Base-by-base conservation (phyloP, 371 early-diverging fungal genomes). In the Zopfochytrium polystomum region DNA sequence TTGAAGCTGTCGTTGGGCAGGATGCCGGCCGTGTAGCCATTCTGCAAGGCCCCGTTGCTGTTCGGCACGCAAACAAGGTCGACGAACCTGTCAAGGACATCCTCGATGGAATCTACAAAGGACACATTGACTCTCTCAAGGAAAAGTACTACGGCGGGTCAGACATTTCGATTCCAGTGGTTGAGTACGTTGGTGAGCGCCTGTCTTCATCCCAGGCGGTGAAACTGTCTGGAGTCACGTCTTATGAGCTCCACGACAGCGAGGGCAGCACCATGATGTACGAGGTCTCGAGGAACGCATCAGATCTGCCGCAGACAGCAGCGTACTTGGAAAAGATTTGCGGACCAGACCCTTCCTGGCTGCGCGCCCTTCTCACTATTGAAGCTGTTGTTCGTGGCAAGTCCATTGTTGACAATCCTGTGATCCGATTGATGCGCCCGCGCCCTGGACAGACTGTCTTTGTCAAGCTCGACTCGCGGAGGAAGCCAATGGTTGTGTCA, bases 1-100 rank as follows among this genome's bases (percentile, higher is more conserved):
- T 95, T 15, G 87, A 87, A 49, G 93, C 96, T 30, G 90, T 96
- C 48, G 89, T 90, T 1, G 94, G 81, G 62, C 88, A 90, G 72
- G 96, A 96, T 74, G 88, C 90, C 23, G 86, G 86, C 61, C 85
- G 96, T 67, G 90, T 90, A n/a, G 90, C 90, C 75, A 93, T 96
- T 64, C 80, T 95, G 53, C 96, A 96, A 68, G 96, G 96, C 50
- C 96, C 96, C 47, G 85, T 92, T 11, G 93, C 96, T 51, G 94
- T 82, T 48, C 82, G 80, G 38, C 87, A 91, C 65, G 80, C 90
- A 30, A 87, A 79, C 50, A 80, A 82, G 45, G 86, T 82, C 15
- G 85, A 96, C 65, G 90, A 91, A 73, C 95, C 96, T 3, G 91
- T 92, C 49, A 87, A 85, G 61, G 91, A 91, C 34, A 92, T 96